Conservation (phyloP, 257 asterid genomes). For the Thymus mandschuricus region DNA sequence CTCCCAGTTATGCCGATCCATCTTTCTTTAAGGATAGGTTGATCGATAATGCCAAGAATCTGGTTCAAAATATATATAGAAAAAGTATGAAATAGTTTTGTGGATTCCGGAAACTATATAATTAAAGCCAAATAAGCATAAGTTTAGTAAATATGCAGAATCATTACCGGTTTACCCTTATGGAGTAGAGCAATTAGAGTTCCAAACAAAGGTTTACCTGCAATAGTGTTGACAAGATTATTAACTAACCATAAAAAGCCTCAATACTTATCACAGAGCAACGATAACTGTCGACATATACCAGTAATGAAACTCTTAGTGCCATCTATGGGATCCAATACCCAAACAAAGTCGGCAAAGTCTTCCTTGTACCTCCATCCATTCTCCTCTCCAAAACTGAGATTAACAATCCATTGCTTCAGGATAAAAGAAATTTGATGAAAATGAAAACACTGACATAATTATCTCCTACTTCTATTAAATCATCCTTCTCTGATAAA, state of each 20-base stretch:
- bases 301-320: conserved; percentile 98
- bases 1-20: conserved; percentile 85
- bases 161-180: conserved; percentile 89
- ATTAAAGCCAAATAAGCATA: conserved; percentile 15
- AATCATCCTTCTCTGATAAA: conserved; percentile 9
- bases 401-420: conserved; percentile 3
- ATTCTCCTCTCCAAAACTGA: conserved; percentile 91
- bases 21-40: conserved; percentile 92
- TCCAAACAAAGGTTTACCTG: conserved; percentile 96
- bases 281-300: conserved; percentile 26
- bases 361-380: conserved; percentile 86
- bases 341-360: conserved; percentile 87
- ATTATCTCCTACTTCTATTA: conserved; percentile 13
- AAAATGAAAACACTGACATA: neutral
- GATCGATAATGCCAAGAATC: conserved; percentile 96
- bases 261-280: conserved; percentile 8
- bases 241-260: conserved; percentile 21
- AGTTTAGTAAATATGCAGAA: conserved; percentile 26
- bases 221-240: conserved; percentile 17
- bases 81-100: neutral
- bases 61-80: conserved; percentile 33
- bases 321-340: conserved; percentile 97
- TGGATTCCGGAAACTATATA: conserved; percentile 14
- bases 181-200: conserved; percentile 84
- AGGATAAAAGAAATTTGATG: conserved; percentile 10